phyloP scores from a whole-genome alignment of 768 basidiomycete species.

The Mycena kentingensis region DNA sequence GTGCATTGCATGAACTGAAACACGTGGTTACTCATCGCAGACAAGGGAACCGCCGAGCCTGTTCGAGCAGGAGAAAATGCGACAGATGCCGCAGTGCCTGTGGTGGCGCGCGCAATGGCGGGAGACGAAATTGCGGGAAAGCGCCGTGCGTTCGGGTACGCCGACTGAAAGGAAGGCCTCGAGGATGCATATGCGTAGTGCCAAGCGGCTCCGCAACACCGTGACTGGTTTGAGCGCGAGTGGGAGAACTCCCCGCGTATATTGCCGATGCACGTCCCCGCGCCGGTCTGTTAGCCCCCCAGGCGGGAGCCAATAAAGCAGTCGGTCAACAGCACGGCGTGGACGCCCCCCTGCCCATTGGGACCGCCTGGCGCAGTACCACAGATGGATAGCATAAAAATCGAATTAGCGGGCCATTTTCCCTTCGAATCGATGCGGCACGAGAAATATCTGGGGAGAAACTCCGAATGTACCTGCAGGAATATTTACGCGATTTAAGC shows the following conservation, averaged over 20 bases:
- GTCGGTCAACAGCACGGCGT: background rate
- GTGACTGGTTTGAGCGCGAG: background rate
- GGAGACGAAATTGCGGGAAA: background rate
- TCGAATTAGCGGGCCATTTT: background rate
- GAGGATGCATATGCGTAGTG: background rate
- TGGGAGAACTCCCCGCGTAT: background rate
- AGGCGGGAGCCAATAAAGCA: background rate
- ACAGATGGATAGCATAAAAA: background rate
- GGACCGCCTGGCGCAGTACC: background rate
- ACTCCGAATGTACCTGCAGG: too few relatives aligned
- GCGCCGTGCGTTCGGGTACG: background rate
- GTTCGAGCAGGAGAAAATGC: constrained; percentile 31
- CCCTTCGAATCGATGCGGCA: background rate
- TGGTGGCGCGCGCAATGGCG: constrained; percentile 20
- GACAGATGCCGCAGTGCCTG: constrained; percentile 15
- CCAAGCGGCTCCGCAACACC: background rate
- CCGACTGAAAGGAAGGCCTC: background rate
- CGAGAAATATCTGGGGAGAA: background rate
- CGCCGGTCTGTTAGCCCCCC: background rate
- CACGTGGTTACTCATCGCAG: background rate
- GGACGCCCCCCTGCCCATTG: background rate
- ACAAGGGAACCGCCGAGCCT: constrained; percentile 27
- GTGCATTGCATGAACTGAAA: too few relatives aligned
- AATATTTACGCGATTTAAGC: background rate
- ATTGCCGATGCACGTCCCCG: background rate